Evolutionary conservation across 169 alveolate genomes (phyloP), one percentile per base, ranked within the genome.

Genomic region (Plasmodium malariae): DNA sequence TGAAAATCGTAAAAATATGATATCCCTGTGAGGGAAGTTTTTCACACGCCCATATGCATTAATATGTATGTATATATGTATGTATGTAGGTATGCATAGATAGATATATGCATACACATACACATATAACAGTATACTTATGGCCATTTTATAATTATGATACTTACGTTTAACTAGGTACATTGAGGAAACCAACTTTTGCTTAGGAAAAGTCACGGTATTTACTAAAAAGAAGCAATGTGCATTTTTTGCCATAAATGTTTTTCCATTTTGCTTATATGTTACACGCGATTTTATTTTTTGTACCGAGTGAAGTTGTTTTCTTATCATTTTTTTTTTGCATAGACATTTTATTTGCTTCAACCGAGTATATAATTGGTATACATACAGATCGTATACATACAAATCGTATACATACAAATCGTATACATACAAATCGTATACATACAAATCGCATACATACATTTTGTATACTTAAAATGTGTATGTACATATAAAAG

Each of bases 151-250:
- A n/a, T n/a, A n/a, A n/a, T n/a, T n/a, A n/a, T n/a, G n/a, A n/a
- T n/a, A n/a, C n/a, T n/a, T n/a, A n/a, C 69, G 24, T 49, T 43
- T 55, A 24, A 59, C 57, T 60, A 86, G 92, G 92, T 86, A 70
- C 54, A 96, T 97, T 51, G 98, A 97, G 89, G 98, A 97, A 93
- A 97, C 98, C 57, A 97, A 97, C 91, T 97, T 97, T 92, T 97
- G 98, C 88, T 92, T 97, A 30, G 98, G 98, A 28, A 95, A 96
- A 87, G 94, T 95, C 5, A 94, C 96, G 67, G 97, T 95, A 92
- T 49, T 96, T 69, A 32, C 70, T 57, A 30, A 72, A 69, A 63
- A 70, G 59, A 90, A 59, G 49, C 59, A 62, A 60, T 36, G 7
- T 24, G 32, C 19, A 5, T 57, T 17, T 45, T 54, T 9, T 49